Evolutionary conservation across 148 eudicot species (phyloP).

Genomic region (Vaccinium darrowii): DNA sequence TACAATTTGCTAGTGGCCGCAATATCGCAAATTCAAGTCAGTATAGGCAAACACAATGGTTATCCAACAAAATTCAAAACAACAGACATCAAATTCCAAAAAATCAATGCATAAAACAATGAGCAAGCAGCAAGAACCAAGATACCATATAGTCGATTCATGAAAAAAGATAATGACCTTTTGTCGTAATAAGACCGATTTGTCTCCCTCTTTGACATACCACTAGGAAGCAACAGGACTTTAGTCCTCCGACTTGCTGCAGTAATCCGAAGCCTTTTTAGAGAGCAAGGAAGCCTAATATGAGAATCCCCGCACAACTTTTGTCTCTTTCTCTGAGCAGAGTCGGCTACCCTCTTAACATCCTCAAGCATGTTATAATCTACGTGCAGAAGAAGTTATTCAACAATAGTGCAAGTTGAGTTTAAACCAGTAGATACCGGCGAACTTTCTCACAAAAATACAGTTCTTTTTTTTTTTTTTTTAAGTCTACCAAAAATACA

Average conservation of each 20-base stretch:
- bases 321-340: conserved; percentile 64
- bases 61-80: not conserved
- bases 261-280: conserved; percentile 51
- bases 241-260: conserved; percentile 54
- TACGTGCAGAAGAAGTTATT: conserved; percentile 17
- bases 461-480: not conserved
- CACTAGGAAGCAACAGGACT: conserved; percentile 55
- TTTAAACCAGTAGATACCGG: not conserved
- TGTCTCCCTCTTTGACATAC: conserved; percentile 75
- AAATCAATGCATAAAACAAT: not conserved
- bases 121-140: not conserved
- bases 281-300: conserved; percentile 55
- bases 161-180: conserved; percentile 34
- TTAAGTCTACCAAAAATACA: no score
- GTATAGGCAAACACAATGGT: not conserved
- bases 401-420: not conserved
- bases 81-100: not conserved
- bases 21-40: not conserved
- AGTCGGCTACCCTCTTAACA: conserved; percentile 88
- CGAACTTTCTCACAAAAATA: not conserved
- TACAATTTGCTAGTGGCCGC: not conserved
- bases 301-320: conserved; percentile 49
- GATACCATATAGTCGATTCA: not conserved
- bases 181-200: conserved; percentile 54
- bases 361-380: conserved; percentile 93